Base-by-base conservation (phyloP, 2,329 filamentous ascomycete genomes). In the Pseudogymnoascus sp. region DNA sequence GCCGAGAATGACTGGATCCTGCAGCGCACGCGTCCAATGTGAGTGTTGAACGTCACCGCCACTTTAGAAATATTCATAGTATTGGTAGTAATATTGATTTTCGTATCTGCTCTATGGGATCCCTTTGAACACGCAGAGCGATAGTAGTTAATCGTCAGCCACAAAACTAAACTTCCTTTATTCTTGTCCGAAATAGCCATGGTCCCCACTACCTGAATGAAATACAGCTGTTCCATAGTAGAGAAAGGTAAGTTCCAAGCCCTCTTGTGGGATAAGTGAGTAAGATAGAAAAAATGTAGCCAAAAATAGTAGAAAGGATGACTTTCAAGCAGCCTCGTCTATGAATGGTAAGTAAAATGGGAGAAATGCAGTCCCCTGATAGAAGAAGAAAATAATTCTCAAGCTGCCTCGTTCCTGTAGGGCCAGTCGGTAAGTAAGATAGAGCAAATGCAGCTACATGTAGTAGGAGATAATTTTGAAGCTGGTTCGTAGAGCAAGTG, bases 41-140 rank as follows among this genome's bases (percentile, higher is more conserved):
- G 46, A 56, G 6, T 12, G 26, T 2, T 31, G 28, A 56, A 19
- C 10, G n/a, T 31, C 46, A 56, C 28, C 46, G 26, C 26, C 28
- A 33, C 16, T 56, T 33, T 12, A 12, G n/a, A 33, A 16, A 33
- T 19, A 56, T 56, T 33, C 26, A 33, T 19, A 33, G 46, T 33
- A 56, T 19, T 56, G 26, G 28, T 33, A 56, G n/a, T 56, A 56
- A 56, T 56, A 33, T 56, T 33, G 26, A 56, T 56, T 33, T 56
- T n/a, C 10, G 19, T 56, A 33, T 31, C 28, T 33, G n/a, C 28
- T 31, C 26, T 19, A 33, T 31, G 26, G 10, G 3, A 56, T 56
- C 16, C 10, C 26, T 7, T 10, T 28, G 24, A 56, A 56, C n/a
- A 46, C 12, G 12, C 19, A 26, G 12, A 46, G 41, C 11, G 3